phyloP scores from a whole-genome alignment of 352 stramenopile genomes.

The Phytophthora capsici region DNA sequence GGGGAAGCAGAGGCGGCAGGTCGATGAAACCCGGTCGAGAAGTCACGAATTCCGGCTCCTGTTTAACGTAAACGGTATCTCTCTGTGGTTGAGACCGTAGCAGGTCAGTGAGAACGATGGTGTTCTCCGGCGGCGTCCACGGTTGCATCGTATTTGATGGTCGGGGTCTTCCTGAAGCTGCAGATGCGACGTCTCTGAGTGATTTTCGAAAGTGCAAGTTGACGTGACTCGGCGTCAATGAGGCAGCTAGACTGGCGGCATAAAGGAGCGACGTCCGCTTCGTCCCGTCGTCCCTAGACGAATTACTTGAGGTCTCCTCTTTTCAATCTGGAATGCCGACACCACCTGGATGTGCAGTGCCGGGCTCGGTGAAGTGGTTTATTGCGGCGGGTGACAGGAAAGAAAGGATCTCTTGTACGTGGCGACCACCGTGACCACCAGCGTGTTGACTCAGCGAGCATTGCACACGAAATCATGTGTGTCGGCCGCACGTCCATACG shows the following conservation, averaged over 20 bases:
- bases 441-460: constrained; percentile 15
- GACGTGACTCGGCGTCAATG: constrained; percentile 24
- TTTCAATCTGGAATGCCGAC: constrained; percentile 6
- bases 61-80: constrained; percentile 16
- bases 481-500: neutral
- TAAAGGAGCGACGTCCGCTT: constrained; percentile 28
- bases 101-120: constrained; percentile 24
- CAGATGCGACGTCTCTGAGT: neutral
- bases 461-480: constrained; percentile 14
- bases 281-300: constrained; percentile 23
- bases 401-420: constrained; percentile 14
- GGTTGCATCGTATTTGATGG: constrained; percentile 15
- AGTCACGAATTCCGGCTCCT: constrained; percentile 13
- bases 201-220: constrained; percentile 34
- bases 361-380: constrained; percentile 15
- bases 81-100: constrained; percentile 9
- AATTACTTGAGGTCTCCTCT: constrained; percentile 23
- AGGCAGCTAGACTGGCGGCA: constrained; percentile 8
- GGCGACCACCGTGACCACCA: neutral
- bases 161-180: neutral
- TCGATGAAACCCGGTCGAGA: constrained; percentile 12
- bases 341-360: constrained; percentile 29
- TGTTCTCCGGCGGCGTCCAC: constrained; percentile 25
- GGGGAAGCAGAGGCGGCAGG: constrained; percentile 21
- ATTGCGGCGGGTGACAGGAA: constrained; percentile 3